Base-by-base conservation (phyloP, 163 green algal genomes). In the Scenedesmus sp. region DNA sequence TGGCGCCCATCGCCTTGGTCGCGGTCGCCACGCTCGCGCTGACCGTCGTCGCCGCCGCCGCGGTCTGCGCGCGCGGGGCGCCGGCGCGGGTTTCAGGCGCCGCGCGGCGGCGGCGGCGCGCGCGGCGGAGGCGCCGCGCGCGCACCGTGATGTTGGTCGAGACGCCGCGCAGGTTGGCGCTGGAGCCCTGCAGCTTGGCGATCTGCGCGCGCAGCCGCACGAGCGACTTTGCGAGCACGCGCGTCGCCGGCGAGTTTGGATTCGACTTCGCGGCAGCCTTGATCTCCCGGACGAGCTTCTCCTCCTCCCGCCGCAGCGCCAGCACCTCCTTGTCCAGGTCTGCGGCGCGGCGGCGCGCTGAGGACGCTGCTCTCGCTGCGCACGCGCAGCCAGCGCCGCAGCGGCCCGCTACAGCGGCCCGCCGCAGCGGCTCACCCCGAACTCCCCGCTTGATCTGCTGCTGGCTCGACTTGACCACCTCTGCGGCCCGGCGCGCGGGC, bases 171-270 rank as follows among this genome's bases (percentile, higher is more conserved):
- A 98, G 66, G 70, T 96, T 92, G 3, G 92, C 92, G 31, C 74
- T 70, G 66, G 83, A 90, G 56, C 83, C 87, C 10, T 91, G 87
- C 80, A 98, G 79, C 77, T 94, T 93, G 18, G 83, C 64, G 24
- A 92, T 85, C 75, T 97, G 93, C 1, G 11, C 75, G 0, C 92
- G 76, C 24, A 97, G 36, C 20, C 94, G 84, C 17, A 98, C 86
- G 6, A 98, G 85, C 13, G 87, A 88, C 82, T 97, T 95, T 1
- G 94, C 94, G 62, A 98, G 78, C 31, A 93, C 76, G 2, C 87
- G 85, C 0, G 86, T 86, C 2, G 77, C 80, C 15, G 80, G 74
- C 65, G 87, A 76, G 65, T 96, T 95, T n/a, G n/a, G n/a, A 67
- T 85, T 84, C 28, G 86, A 75, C 58, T 91, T 92, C 5, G 94